Percentiles rank a stretch among this genome's conserved stretches.
These are phyloP conservation scores for Knoxdaviesia capensis DNA, from an alignment of 2,329 filamentous ascomycete genomes.

Conservation along the genomic window DNA sequence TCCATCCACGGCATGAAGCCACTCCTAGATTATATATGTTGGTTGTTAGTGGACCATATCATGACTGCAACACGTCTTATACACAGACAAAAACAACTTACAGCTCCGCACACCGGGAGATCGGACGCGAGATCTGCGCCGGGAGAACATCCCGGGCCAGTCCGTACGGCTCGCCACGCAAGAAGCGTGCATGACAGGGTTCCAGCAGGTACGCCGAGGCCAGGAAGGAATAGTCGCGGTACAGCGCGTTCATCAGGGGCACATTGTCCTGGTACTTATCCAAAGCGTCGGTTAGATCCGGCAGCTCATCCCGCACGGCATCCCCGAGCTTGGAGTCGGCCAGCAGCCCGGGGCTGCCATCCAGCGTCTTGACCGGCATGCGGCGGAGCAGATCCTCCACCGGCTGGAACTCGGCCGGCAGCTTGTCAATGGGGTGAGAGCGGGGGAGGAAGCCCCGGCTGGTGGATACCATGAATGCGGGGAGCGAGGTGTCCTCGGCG, in stretches of 20 bases:
- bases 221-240: constrained; percentile 81
- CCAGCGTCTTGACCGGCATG: constrained; percentile 59
- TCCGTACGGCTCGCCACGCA: constrained; percentile 57
- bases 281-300: constrained; percentile 54
- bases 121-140: constrained; percentile 54
- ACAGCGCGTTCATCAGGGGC: constrained; percentile 65
- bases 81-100: constrained; percentile 26
- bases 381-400: constrained; percentile 53
- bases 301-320: constrained; percentile 51
- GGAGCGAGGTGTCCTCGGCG: constrained; percentile 41
- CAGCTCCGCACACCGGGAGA: constrained; percentile 70
- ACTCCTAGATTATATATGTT: constrained; percentile 15
- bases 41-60: background rate
- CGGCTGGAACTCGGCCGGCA: constrained; percentile 54
- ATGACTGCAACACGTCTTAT: background rate
- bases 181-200: constrained; percentile 61
- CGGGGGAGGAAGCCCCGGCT: constrained; percentile 56
- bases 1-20: constrained; percentile 90
- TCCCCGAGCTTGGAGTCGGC: constrained; percentile 55
- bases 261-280: constrained; percentile 56
- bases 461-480: constrained; percentile 63
- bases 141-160: constrained; percentile 57
- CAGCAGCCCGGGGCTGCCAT: constrained; percentile 59
- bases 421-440: constrained; percentile 34
- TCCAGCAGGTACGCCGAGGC: constrained; percentile 80